A percentile compares a stretch with the other conserved stretches of the same genome.
Conservation (phyloP, 2,329 filamentous ascomycete species). For the Penicillium sclerotiorum region DNA sequence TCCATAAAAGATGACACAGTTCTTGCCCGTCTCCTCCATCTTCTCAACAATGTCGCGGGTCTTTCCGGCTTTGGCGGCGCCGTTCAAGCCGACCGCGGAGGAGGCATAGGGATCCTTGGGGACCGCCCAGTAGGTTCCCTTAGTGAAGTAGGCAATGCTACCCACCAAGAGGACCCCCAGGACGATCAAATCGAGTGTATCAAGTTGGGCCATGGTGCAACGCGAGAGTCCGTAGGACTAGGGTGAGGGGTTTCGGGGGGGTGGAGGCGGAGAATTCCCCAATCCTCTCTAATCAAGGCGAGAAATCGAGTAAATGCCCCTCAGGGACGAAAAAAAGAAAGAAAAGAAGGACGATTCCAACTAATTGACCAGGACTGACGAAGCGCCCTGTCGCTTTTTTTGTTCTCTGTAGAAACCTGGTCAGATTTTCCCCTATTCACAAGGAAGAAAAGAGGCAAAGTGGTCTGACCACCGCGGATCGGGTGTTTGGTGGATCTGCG, state of each 20-base stretch:
- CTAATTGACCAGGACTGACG: not conserved
- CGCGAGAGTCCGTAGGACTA: not conserved
- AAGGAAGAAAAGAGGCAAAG: conserved; percentile 19
- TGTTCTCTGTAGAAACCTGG: not conserved
- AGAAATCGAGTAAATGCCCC: not conserved
- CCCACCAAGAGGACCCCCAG: conserved; percentile 81
- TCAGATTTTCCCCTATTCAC: conserved; percentile 10
- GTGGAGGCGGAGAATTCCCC: conserved; percentile 10
- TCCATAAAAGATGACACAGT: conserved; percentile 97
- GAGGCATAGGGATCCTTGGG: conserved; percentile 85
- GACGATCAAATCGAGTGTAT: conserved; percentile 93
- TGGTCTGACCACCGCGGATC: conserved; percentile 23
- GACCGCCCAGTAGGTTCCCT: conserved; percentile 83
- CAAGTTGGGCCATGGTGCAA: conserved; percentile 81
- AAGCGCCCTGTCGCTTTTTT: not conserved
- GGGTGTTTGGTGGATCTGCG: conserved; percentile 13
- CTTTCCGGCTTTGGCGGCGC: conserved; percentile 74
- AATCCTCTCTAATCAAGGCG: too few relatives aligned
- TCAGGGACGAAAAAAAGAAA: not conserved
- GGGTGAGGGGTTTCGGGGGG: not conserved
- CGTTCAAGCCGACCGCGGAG: conserved; percentile 63
- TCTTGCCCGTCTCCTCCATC: conserved; percentile 93
- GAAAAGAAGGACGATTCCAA: not conserved
- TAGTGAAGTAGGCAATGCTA: conserved; percentile 94
- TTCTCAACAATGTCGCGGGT: conserved; percentile 93